Evolutionary conservation across 768 basidiomycete species (phyloP).

Genomic region (Xerocomus potaroensis): DNA sequence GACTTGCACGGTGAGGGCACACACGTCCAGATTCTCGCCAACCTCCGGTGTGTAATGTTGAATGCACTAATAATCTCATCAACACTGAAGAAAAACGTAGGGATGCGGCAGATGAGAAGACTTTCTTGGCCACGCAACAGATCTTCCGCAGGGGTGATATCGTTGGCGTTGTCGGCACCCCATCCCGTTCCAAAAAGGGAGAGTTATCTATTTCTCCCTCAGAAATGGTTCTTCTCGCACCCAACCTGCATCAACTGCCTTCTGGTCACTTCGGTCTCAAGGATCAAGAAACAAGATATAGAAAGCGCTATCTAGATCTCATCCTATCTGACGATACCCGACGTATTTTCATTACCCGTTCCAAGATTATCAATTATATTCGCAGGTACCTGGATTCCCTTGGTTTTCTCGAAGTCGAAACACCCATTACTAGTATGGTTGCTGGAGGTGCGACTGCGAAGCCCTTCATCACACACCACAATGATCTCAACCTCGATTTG

Average conservation of each 20-base stretch:
- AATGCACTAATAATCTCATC: neutral
- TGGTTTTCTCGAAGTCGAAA: slow-evolving; percentile 98
- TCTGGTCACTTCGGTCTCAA: slow-evolving; percentile 91
- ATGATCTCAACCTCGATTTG: slow-evolving; percentile 93
- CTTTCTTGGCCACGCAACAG: slow-evolving; percentile 72
- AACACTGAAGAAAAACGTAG: slow-evolving; percentile 30
- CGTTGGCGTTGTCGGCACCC: slow-evolving; percentile 85
- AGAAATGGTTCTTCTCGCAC: slow-evolving; percentile 82
- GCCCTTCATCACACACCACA: slow-evolving; percentile 98
- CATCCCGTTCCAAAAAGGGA: slow-evolving; percentile 91
- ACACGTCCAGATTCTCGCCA: slow-evolving; percentile 95
- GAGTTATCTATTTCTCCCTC: slow-evolving; percentile 88
- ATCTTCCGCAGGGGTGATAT: slow-evolving; percentile 95
- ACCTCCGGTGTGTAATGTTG: slow-evolving; percentile 57
- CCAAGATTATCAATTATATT: slow-evolving; percentile 88
- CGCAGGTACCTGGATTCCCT: slow-evolving; percentile 84
- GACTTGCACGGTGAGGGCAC: slow-evolving; percentile 89
- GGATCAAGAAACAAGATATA: slow-evolving; percentile 95
- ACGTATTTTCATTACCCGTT: slow-evolving; percentile 85
- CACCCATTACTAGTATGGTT: slow-evolving; percentile 94
- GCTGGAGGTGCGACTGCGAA: slow-evolving; percentile 98
- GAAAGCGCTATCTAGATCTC: slow-evolving; percentile 98
- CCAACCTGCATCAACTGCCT: slow-evolving; percentile 94
- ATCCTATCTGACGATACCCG: slow-evolving; percentile 91
- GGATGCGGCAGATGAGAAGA: slow-evolving; percentile 58